These are phyloP conservation scores for Sarcocystis neurona DNA, from an alignment of 169 alveolate genomes.

Conservation along the genomic window DNA sequence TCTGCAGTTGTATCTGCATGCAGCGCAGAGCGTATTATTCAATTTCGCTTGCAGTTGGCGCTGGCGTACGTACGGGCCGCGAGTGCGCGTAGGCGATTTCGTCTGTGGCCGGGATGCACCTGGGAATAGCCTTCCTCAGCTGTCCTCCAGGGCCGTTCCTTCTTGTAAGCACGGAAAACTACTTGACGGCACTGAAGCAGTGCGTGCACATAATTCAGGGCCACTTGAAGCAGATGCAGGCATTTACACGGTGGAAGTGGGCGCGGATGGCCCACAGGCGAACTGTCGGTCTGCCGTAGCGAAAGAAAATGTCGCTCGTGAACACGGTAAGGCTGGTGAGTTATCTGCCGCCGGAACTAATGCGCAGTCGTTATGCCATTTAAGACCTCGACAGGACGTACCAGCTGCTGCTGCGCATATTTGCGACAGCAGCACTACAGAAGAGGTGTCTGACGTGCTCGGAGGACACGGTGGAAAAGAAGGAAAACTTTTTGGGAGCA, in stretches of 20 bases:
- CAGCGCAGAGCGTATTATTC: constrained; percentile 37
- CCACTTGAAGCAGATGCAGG: not conserved
- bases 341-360: too few relatives aligned
- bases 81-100: constrained; percentile 30
- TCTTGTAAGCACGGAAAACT: not conserved
- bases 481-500: not conserved
- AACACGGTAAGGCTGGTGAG: too few relatives aligned
- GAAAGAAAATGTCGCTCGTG: too few relatives aligned
- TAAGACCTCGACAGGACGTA: not conserved
- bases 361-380: not conserved
- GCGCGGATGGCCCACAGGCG: not conserved
- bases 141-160: too few relatives aligned
- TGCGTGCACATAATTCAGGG: too few relatives aligned
- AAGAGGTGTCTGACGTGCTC: not conserved
- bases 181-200: too few relatives aligned
- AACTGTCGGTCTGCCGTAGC: too few relatives aligned
- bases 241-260: not conserved
- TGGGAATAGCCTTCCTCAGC: too few relatives aligned
- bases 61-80: not conserved
- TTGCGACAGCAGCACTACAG: not conserved
- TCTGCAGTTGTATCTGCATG: constrained; percentile 40
- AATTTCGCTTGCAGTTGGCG: constrained; percentile 11
- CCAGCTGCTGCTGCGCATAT: too few relatives aligned
- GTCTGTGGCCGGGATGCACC: not conserved
- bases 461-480: not conserved